Evolutionary conservation across 2,329 filamentous ascomycete genomes (phyloP).

Genomic region (Aspergillus unguis): DNA sequence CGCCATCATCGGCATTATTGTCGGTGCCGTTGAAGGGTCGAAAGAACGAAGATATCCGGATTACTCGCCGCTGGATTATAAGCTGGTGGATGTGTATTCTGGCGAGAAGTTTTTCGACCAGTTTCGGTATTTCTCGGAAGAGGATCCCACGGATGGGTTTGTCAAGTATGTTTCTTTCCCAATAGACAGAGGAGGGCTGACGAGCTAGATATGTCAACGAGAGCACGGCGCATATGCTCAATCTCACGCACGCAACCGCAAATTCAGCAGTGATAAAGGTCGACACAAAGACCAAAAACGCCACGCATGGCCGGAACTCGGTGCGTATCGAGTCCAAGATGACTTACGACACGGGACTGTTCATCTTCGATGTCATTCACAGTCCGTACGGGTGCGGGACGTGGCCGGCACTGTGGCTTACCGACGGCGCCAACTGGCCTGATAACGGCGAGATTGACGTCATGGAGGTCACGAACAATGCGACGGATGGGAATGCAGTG

Average conservation of each 20-base stretch:
- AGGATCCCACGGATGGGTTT: constrained; percentile 46
- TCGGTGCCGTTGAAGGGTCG: constrained; percentile 41
- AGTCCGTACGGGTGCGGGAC: constrained; percentile 62
- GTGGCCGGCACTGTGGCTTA: constrained; percentile 66
- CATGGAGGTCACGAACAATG: constrained; percentile 58
- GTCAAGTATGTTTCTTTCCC: constrained; percentile 41
- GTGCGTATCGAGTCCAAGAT: constrained; percentile 61
- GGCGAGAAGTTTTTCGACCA: constrained; percentile 44
- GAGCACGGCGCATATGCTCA: constrained; percentile 37
- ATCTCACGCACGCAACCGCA: constrained; percentile 60
- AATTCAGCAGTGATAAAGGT: constrained; percentile 57
- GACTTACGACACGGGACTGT: constrained; percentile 62
- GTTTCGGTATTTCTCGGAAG: constrained; percentile 45
- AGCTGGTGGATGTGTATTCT: constrained; percentile 41
- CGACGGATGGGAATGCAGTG: constrained; percentile 55
- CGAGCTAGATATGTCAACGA: constrained; percentile 40
- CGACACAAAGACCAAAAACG: constrained; percentile 58
- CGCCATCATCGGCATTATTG: constrained; percentile 49
- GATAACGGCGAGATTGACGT: constrained; percentile 63
- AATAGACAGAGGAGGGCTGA: not conserved
- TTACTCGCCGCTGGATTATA: constrained; percentile 43
- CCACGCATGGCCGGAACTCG: constrained; percentile 59
- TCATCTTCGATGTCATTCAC: constrained; percentile 64
- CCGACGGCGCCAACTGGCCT: constrained; percentile 61
- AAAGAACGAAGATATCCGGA: constrained; percentile 42